Evolutionary conservation across 331 rosid species (phyloP), one percentile per base, ranked within the genome.

Genomic region (Rosa hybrid): DNA sequence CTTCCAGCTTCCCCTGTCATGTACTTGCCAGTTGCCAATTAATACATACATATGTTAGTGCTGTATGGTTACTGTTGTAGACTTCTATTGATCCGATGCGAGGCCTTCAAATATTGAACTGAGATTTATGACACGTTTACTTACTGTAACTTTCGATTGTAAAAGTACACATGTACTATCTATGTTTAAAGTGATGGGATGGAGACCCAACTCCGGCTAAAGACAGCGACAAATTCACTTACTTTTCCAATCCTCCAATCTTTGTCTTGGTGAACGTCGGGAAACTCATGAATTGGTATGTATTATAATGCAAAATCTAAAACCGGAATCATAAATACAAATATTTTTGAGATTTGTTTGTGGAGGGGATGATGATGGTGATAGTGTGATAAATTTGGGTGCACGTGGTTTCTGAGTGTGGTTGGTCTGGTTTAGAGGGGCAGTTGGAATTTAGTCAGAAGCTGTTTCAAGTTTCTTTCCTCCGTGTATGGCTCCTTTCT

Each of bases 391-490:
- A 18, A 72, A 84, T 68, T 78, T 30, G 54, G 20, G 51, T n/a
- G 84, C 89, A 83, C 89, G 79, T 86, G 86, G 83, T 62, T 18
- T 30, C 42, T 54, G 83, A 71, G 78, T 42, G 73, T 59, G 74
- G 81, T 41, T 81, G 81, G 77, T 76, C 74, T 74, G 79, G 83
- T 30, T 53, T 64, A 5, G 51, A 74, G 83, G 68, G 84, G 84
- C 86, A 59, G 84, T 77, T 83, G 86, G 80, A 82, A 83, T 82
- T 57, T 82, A 48, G 84, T 86, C 89, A 80, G 86, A 48, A 74
- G 48, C 45, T 34, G 77, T 17, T 18, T 10, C 10, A 20, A 17
- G 50, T 41, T 68, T 41, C 11, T 63, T 7, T 7, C 44, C 69
- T 13, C 44, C 41, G 42, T 62, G 12, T 12, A 62, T 8, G 62